Base-by-base conservation (phyloP, 306 rosid species). In the Adenanthera pavonina region DNA sequence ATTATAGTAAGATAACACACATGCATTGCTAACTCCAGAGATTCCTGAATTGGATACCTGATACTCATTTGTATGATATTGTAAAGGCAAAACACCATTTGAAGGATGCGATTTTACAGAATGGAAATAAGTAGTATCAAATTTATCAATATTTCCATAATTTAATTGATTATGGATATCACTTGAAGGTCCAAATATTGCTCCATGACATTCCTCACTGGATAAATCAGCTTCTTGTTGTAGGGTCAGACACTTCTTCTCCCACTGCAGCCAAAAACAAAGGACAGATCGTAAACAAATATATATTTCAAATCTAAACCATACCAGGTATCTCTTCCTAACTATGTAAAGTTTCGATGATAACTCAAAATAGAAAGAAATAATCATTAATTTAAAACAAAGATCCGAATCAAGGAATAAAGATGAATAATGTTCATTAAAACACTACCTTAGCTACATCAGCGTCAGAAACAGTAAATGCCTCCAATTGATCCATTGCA, bases 11-110 rank as follows among this genome's bases (percentile, higher is more conserved):
- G 74, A 49, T 3, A 78, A 79, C 53, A 64, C 52, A 75, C 89
- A 88, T 75, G 46, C 78, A 88, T 75, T 82, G 65, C 86, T 51
- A 57, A 72, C 88, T 68, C 88, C 89, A 1, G 84, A 77, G 30
- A 56, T 73, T 76, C 84, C 94, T 76, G 96, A 88, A 91, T 87
- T 47, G 78, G 93, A 88, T 85, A 90, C 88, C 98, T 93, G 97
- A 92, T 86, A 71, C 99, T 95, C 97, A 89, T 92, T 89, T 41
- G 99, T 92, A 92, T 87, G 74, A 80, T 74, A 70, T 78, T 83
- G 99, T 90, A 95, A 93, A 95, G 99, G 99, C 86, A 95, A 86
- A 89, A 93, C 94, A 89, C 74, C 83, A 88, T 87, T 89, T 80
- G 97, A 89, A 82, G 89, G 67, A 84, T 84, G 84, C 46, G 91